Percentiles rank a stretch among this genome's conserved stretches.
Evolutionary conservation across 805 yeast genomes (phyloP).

Genomic region (Starmerella sp.): DNA sequence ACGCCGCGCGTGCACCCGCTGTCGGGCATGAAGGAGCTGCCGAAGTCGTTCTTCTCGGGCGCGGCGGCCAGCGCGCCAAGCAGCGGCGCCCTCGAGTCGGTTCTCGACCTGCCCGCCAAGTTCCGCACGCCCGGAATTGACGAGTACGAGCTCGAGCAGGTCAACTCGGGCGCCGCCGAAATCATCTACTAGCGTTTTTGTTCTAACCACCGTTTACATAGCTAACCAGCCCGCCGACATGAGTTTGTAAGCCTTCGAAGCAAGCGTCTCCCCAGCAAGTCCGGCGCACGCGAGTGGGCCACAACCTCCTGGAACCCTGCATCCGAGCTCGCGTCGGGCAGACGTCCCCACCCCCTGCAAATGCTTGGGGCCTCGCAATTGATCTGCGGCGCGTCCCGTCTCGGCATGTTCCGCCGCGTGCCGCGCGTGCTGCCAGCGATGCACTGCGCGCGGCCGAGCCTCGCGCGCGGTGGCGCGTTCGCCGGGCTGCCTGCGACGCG

Average conservation of each 20-base stretch:
- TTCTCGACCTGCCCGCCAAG: constrained; percentile 59
- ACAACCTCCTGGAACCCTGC: not conserved
- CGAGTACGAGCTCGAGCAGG: constrained; percentile 60
- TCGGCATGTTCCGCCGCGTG: not conserved
- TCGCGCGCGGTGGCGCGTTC: too few relatives aligned
- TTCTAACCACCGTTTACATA: not conserved
- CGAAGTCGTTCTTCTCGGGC: constrained; percentile 27
- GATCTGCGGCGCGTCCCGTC: not conserved
- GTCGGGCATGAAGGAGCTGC: constrained; percentile 33
- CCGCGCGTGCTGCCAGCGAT: not conserved
- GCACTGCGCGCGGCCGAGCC: too few relatives aligned
- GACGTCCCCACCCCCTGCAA: not conserved
- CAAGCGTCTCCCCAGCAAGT: not conserved
- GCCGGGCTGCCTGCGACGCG: too few relatives aligned
- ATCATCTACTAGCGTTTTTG: constrained; percentile 33
- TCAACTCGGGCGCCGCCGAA: constrained; percentile 77
- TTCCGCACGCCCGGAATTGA: constrained; percentile 58
- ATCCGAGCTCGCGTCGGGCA: not conserved
- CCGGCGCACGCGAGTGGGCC: not conserved
- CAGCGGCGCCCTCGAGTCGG: constrained; percentile 32
- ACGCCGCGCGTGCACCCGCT: constrained; percentile 33
- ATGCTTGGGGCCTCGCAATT: not conserved
- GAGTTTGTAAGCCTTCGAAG: not conserved
- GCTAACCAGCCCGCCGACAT: not conserved
- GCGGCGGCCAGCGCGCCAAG: constrained; percentile 19